Evolutionary conservation across 345 rosid genomes (phyloP).

Genomic region (Citrus unshiu): DNA sequence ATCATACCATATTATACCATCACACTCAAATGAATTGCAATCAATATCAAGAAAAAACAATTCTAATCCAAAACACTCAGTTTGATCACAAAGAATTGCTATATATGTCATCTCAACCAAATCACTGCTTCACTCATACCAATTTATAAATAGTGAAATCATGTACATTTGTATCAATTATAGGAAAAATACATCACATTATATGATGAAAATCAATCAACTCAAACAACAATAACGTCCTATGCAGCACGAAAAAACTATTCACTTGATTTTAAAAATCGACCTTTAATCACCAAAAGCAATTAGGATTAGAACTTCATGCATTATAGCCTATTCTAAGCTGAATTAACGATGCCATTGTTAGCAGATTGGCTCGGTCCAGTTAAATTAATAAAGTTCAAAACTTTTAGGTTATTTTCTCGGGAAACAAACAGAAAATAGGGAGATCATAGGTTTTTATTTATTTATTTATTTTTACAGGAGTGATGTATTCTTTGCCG

Average conservation of each 20-base stretch:
- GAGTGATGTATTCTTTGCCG: slow-evolving; percentile 94
- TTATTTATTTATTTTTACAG: slow-evolving; percentile 28
- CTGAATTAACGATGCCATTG: not conserved
- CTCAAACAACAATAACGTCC: not conserved
- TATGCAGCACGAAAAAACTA: not conserved
- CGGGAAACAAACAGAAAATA: slow-evolving; percentile 2
- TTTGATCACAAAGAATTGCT: not conserved
- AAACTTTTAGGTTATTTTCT: not conserved
- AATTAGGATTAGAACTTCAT: not conserved
- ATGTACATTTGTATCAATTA: not conserved
- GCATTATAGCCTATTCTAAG: not conserved
- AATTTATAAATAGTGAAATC: not conserved
- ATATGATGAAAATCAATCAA: not conserved
- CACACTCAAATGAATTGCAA: slow-evolving; percentile 9
- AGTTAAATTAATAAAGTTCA: not conserved
- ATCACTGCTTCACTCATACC: not conserved
- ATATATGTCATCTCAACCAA: not conserved
- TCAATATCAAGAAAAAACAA: not conserved
- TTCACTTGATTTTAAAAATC: not conserved
- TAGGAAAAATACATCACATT: not conserved
- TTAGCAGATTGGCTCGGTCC: not conserved
- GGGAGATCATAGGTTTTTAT: not conserved
- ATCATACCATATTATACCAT: slow-evolving; percentile 2
- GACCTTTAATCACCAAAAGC: not conserved
- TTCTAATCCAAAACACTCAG: not conserved